Conservation (phyloP, 1,284 basidiomycete genomes). For the Ustilago shanxiensis region DNA sequence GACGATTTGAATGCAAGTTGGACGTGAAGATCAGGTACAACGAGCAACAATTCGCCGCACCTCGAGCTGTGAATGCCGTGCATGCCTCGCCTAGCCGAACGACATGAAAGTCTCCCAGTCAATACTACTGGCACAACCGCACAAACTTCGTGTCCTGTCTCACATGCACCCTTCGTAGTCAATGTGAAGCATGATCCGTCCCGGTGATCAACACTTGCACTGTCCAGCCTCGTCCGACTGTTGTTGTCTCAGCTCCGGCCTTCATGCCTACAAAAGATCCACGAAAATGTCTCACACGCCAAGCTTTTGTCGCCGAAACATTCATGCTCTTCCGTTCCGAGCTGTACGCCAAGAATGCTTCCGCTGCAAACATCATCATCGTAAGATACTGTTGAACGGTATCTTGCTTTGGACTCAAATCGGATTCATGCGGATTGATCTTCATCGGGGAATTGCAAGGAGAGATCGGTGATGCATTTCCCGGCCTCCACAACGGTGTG, state of each 20-base stretch:
- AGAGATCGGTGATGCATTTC: slow-evolving; percentile 1
- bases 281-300: neutral
- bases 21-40: neutral
- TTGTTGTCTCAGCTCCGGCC: neutral
- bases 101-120: neutral
- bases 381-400: neutral
- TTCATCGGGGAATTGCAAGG: neutral
- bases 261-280: neutral
- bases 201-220: neutral
- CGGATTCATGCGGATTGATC: neutral
- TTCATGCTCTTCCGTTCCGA: neutral
- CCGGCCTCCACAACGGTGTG: slow-evolving; percentile 3
- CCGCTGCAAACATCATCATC: neutral
- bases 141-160: too few relatives aligned
- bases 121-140: neutral
- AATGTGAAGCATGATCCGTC: too few relatives aligned
- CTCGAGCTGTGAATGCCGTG: neutral
- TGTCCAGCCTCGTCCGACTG: neutral
- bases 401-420: neutral
- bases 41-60: slow-evolving; percentile 8
- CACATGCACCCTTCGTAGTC: neutral
- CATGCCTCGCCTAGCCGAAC: slow-evolving; percentile 7
- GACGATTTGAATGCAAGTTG: too few relatives aligned
- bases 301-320: neutral
- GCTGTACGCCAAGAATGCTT: slow-evolving; percentile 1